Base-by-base conservation (phyloP, 1,139 yeast genomes). In the Yamadazyma atmosphaerica region DNA sequence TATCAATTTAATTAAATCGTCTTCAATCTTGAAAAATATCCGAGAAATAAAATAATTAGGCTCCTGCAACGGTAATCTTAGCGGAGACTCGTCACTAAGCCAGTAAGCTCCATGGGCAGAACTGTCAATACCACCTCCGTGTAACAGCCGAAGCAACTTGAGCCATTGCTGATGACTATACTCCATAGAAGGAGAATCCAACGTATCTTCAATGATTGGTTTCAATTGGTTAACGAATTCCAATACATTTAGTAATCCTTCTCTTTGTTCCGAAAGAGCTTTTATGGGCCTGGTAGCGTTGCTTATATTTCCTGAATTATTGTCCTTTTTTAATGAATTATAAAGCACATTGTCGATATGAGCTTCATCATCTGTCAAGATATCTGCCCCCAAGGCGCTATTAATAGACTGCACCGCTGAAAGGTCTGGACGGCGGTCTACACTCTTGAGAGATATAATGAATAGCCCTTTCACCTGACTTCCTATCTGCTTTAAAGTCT, bases 41-140 rank as follows among this genome's bases (percentile, higher is more conserved):
- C 72, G 66, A 44, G 74, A 61, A 17, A 81, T 61, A 36, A 85
- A 74, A 50, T 77, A 85, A 42, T 79, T 75, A 0, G 88, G 80
- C 52, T 86, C 89, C 46, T 72, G 74, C 31, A 83, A 60, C 0
- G 92, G 92, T 37, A 74, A 75, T 33, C 84, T 64, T 26, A 85
- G 58, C 0, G 95, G 95, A 1, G 89, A 81, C 3, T 59, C 54
- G 3, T 79, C 80, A 6, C 83, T 68, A 2, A 83, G 50, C 89
- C 89, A 83, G 35, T 55, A 63, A 17, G 38, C 10, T 12, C 28
- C 9, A n/a, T 25, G 26, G 10, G 8, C 23, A 6, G 19, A 18
- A 8, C 23, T 3, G 25, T 19, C 24, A 4, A 13, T 12, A 8
- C 22, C 15, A 14, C 17, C 28, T 21, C 26, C 25, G 10, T 33